A percentile compares a stretch with the other conserved stretches of the same genome.
These are phyloP conservation scores for Taphrina deformans DNA, from an alignment of 1,139 yeast species.

Conservation along the genomic window DNA sequence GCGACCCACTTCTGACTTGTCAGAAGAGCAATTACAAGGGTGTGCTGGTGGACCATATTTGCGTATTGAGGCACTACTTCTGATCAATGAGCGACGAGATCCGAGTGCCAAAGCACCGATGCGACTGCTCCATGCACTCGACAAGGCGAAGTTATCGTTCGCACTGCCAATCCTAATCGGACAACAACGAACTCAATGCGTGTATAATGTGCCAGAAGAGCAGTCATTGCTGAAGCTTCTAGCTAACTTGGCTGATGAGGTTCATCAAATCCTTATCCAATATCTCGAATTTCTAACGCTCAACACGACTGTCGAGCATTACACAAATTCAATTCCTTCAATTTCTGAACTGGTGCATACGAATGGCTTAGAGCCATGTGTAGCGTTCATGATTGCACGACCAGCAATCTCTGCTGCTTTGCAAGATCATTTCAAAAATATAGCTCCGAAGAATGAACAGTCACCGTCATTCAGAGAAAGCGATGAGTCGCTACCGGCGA, in stretches of 20 bases:
- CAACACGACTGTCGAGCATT: constrained; percentile 42
- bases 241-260: constrained; percentile 34
- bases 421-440: not conserved
- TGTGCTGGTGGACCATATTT: constrained; percentile 66
- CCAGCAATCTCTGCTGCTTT: constrained; percentile 46
- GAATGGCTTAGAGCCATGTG: constrained; percentile 59
- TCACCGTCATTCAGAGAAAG: not conserved
- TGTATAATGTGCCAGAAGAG: constrained; percentile 47
- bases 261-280: constrained; percentile 18
- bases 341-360: constrained; percentile 52
- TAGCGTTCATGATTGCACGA: constrained; percentile 85
- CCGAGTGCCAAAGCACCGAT: constrained; percentile 52
- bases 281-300: constrained; percentile 16
- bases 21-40: constrained; percentile 63
- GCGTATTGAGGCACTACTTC: constrained; percentile 57
- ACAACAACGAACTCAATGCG: constrained; percentile 53
- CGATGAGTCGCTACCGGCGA: not conserved
- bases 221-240: constrained; percentile 35
- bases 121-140: constrained; percentile 55
- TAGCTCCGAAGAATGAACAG: not conserved
- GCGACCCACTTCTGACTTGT: constrained; percentile 64
- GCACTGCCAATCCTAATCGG: constrained; percentile 69
- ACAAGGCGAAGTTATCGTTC: constrained; percentile 52
- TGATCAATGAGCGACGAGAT: constrained; percentile 59
- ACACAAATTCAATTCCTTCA: constrained; percentile 50